Percentiles rank a stretch among this genome's conserved stretches.
Evolutionary conservation across 208 protist genomes (phyloP).

Genomic region (Naegleria gruberi): DNA sequence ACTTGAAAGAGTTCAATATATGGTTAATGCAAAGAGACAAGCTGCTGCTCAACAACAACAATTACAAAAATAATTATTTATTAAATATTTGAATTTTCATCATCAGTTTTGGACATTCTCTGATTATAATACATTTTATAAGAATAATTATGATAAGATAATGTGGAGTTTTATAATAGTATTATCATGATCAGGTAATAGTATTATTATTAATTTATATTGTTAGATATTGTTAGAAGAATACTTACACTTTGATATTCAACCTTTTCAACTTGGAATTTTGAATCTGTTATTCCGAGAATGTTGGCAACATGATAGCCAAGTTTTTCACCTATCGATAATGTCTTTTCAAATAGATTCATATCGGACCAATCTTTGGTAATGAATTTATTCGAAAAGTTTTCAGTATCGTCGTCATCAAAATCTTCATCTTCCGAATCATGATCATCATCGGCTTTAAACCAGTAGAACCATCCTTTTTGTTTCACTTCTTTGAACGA

Average conservation of each 20-base stretch:
- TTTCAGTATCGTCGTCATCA: neutral
- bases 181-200: too few species aligned
- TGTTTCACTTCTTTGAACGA: too few species aligned
- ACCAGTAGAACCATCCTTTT: neutral
- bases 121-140: too few species aligned
- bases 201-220: too few species aligned
- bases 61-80: neutral
- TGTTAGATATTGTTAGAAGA: neutral
- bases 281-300: neutral
- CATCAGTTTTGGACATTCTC: too few species aligned
- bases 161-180: too few species aligned
- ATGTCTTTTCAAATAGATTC: neutral
- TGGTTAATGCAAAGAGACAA: neutral
- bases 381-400: neutral
- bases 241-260: neutral
- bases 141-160: too few species aligned
- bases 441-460: neutral
- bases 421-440: neutral
- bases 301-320: neutral
- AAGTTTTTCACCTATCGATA: neutral
- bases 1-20: neutral
- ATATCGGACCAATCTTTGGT: neutral
- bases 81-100: neutral
- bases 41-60: neutral
- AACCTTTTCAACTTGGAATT: neutral